Evolutionary conservation across 352 stramenopile genomes (phyloP).

Genomic region (Phytopythium ostracodes): DNA sequence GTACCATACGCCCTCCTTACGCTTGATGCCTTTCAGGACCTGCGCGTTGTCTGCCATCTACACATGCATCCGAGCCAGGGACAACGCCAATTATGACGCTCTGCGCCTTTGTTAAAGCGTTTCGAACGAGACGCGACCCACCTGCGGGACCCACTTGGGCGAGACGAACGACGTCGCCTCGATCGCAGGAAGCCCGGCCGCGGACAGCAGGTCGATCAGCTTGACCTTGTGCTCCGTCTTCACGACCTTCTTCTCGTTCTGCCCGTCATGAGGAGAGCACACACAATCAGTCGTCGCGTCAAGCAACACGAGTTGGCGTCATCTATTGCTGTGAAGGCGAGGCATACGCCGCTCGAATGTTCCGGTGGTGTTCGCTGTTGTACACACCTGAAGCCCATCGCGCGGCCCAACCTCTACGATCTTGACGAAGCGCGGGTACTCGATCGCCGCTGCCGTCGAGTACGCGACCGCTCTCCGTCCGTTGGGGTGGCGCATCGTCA

Average conservation of each 20-base stretch:
- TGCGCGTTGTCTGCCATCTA: constrained; percentile 94
- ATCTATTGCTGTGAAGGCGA: neutral
- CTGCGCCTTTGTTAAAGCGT: neutral
- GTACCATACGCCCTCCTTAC: constrained; percentile 80
- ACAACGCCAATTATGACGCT: neutral
- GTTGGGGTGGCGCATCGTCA: constrained; percentile 7
- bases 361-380: neutral
- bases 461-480: constrained; percentile 6
- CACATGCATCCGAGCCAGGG: neutral
- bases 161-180: constrained; percentile 96
- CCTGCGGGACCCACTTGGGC: constrained; percentile 95
- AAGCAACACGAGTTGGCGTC: too few species aligned
- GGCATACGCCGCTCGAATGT: neutral
- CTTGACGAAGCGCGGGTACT: constrained; percentile 77
- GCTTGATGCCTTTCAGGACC: constrained; percentile 84
- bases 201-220: constrained; percentile 89
- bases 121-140: constrained; percentile 12
- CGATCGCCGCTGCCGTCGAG: constrained; percentile 7
- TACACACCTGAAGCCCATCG: constrained; percentile 88
- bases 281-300: too few species aligned
- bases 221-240: constrained; percentile 89
- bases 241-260: constrained; percentile 92
- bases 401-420: constrained; percentile 94
- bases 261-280: neutral
- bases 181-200: constrained; percentile 87